Percentiles rank a stretch among this genome's conserved stretches.
phyloP scores from a whole-genome alignment of 2,329 filamentous ascomycete species.

The Botrytis paeoniae region DNA sequence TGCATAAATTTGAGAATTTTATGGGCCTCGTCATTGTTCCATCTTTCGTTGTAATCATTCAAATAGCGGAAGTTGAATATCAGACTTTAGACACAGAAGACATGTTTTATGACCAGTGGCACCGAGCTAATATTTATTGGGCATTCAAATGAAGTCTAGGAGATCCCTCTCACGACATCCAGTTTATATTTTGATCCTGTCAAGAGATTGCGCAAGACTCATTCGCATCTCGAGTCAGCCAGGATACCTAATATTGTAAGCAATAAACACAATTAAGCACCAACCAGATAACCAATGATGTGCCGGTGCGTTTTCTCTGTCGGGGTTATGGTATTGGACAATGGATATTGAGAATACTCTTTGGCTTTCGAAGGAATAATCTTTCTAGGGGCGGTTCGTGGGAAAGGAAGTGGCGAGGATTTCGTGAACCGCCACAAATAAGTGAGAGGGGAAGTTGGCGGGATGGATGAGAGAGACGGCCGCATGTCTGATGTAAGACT shows the following conservation, averaged over 20 bases:
- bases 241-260: neutral
- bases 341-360: too few relatives aligned
- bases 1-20: too few relatives aligned
- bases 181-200: neutral
- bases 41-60: neutral
- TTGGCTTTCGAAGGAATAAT: too few relatives aligned
- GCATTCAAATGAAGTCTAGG: too few relatives aligned
- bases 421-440: too few relatives aligned
- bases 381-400: too few relatives aligned
- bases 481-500: neutral
- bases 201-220: rapidly evolving
- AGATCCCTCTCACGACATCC: too few relatives aligned
- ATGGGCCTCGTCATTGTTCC: neutral
- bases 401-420: neutral
- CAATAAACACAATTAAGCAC: neutral
- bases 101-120: rapidly evolving
- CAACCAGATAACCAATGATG: neutral
- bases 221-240: neutral
- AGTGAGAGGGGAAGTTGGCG: too few relatives aligned
- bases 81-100: neutral
- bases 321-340: too few relatives aligned
- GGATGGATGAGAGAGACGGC: neutral
- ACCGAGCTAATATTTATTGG: neutral
- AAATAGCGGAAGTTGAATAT: neutral
- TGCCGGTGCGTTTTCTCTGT: neutral